A percentile compares a stretch with the other conserved stretches of the same genome.
These are phyloP conservation scores for Fusarium penzigii DNA, from an alignment of 2,329 filamentous ascomycete species.

Conservation along the genomic window DNA sequence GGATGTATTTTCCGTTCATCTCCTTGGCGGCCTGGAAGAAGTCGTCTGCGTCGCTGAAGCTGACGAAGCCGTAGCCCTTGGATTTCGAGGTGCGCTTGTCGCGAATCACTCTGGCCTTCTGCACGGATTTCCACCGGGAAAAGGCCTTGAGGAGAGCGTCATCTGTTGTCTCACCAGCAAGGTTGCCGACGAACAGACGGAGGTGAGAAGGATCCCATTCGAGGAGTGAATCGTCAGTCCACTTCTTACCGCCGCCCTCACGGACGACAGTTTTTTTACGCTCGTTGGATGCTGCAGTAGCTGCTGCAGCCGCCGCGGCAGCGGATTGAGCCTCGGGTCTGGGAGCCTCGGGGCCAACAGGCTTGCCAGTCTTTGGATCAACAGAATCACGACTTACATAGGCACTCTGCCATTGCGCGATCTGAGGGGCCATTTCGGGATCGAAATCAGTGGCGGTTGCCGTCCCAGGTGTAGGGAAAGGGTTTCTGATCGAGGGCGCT, in stretches of 20 bases:
- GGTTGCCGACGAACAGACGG: conserved; percentile 92
- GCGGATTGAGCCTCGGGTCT: conserved; percentile 41
- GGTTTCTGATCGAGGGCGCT: conserved; percentile 74
- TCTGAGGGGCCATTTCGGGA: conserved; percentile 84
- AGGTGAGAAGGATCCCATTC: conserved; percentile 97
- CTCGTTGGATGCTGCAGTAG: conserved; percentile 40
- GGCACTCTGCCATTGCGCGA: conserved; percentile 92
- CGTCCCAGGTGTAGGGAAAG: conserved; percentile 67
- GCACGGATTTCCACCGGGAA: conserved; percentile 79
- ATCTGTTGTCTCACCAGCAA: conserved; percentile 96
- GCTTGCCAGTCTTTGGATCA: conserved; percentile 37
- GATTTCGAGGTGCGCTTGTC: conserved; percentile 97
- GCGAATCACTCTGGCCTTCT: conserved; percentile 89
- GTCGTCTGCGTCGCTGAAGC: conserved; percentile 91
- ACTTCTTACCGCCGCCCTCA: conserved; percentile 86
- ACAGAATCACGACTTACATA: conserved; percentile 68
- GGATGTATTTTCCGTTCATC: conserved; percentile 99
- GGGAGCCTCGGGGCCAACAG: conserved; percentile 30
- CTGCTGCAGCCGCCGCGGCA: conserved; percentile 34
- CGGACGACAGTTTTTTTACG: conserved; percentile 87
- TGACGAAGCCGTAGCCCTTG: conserved; percentile 95
- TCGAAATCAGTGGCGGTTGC: conserved; percentile 53
- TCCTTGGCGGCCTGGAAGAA: conserved; percentile 96
- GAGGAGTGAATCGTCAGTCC: conserved; percentile 84
- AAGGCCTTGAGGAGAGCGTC: conserved; percentile 95